Evolutionary conservation across 768 basidiomycete species (phyloP), one percentile per base, ranked within the genome.

Genomic region (Termitomyces sp.): DNA sequence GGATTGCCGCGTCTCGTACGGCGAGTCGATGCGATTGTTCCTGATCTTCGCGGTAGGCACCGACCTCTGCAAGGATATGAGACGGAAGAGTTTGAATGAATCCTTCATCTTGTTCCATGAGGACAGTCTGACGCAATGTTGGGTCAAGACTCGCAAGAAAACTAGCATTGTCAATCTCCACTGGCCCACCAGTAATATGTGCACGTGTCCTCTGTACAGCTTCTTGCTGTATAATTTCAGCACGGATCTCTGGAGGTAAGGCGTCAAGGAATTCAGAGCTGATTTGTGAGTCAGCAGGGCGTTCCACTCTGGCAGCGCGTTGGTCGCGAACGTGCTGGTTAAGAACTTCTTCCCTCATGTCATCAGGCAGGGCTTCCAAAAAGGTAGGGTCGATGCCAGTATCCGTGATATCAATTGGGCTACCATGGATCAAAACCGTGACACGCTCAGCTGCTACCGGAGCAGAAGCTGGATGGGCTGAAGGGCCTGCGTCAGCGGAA

Each of bases 311-410:
- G 4, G 92, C 84, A 11, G 90, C 85, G 40, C 88, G 85, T 57
- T 87, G 91, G 62, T 98, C 97, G 9, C 94, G 87, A 62, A 98
- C 85, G 65, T 99, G 96, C 65, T 99, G 97, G 64, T 95, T 94
- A 51, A 99, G 78, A 35, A 99, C 93, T 66, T 99, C 97, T 66
- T 97, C 96, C 49, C 97, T 84, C 88, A 99, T 98, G 61, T 98
- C 96, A 66, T 99, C 97, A 0, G 97, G 97, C 9, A 99, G 74
- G 24, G 97, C 97, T 71, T 98, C 94, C 55, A 99, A 75, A 80
- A 99, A 99, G 5, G 93, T 94, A 2, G 95, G 93, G 67, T 99
- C 97, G 65, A 99, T 98, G 5, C 97, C 97, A 37, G 94, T 96
- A 63, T 98, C 94, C 2, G 97, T 99, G 67, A 99, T 99, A 66